Conservation (phyloP, 805 yeast genomes). For the Lachancea lanzarotensis region DNA sequence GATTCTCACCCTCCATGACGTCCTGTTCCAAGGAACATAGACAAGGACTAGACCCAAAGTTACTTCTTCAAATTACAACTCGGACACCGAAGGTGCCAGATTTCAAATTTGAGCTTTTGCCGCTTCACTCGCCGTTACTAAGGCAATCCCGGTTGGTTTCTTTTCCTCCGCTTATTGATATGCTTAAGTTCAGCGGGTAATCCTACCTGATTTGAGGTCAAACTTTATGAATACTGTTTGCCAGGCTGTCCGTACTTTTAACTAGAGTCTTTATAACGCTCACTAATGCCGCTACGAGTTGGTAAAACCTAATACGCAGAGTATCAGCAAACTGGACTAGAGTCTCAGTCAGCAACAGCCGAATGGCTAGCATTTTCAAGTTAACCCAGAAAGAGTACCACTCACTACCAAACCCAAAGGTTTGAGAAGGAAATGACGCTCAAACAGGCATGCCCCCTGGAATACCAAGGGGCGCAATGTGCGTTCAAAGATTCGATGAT, state of each 20-base stretch:
- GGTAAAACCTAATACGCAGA: conserved; percentile 23
- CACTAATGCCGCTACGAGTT: conserved; percentile 14
- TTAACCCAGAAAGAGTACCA: conserved; percentile 28
- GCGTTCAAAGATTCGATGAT: conserved; percentile 43
- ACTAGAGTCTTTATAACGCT: conserved; percentile 11
- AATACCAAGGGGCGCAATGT: conserved; percentile 40
- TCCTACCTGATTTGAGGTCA: conserved; percentile 37
- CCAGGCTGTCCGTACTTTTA: conserved; percentile 11
- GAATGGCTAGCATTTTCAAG: conserved; percentile 30
- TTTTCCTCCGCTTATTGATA: conserved; percentile 42
- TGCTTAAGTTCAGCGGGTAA: conserved; percentile 42
- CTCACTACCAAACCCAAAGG: conserved; percentile 32
- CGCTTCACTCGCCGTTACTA: conserved; percentile 40
- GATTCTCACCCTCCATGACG: conserved; percentile 41
- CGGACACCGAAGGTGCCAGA: conserved; percentile 36
- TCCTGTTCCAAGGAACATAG: conserved; percentile 37
- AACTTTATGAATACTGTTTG: conserved; percentile 25
- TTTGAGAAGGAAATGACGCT: conserved; percentile 37
- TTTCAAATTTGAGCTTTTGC: conserved; percentile 39
- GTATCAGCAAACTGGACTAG: conserved; percentile 16
- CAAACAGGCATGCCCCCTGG: conserved; percentile 37
- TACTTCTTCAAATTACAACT: conserved; percentile 37
- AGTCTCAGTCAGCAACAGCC: conserved; percentile 16
- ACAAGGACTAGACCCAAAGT: conserved; percentile 31
- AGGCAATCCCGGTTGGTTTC: conserved; percentile 42